A percentile compares a stretch with the other conserved stretches of the same genome.
phyloP scores from a whole-genome alignment of 2,329 filamentous ascomycete genomes.

The Fusarium vanettenii region DNA sequence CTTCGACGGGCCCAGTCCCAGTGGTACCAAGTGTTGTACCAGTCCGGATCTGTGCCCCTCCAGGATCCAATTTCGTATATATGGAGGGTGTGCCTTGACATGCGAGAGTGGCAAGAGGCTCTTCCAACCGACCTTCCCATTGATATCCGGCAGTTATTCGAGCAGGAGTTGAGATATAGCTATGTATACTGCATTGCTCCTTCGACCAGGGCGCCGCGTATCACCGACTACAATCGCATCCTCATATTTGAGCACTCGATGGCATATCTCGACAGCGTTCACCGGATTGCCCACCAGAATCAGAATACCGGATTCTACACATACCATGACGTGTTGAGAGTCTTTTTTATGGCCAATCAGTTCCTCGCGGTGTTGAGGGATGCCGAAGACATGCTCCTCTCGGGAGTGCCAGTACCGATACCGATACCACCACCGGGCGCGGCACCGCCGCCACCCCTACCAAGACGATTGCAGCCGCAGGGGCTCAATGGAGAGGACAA shows the following conservation, averaged over 20 bases:
- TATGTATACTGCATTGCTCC: slow-evolving; percentile 91
- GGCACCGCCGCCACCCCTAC: slow-evolving; percentile 64
- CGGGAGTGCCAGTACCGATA: slow-evolving; percentile 58
- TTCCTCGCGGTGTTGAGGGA: slow-evolving; percentile 71
- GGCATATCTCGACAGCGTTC: slow-evolving; percentile 81
- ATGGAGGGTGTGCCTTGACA: slow-evolving; percentile 80
- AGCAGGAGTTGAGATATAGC: slow-evolving; percentile 90
- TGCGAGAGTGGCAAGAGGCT: slow-evolving; percentile 84
- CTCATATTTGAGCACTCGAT: slow-evolving; percentile 89
- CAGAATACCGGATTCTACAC: slow-evolving; percentile 77
- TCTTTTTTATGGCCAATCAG: slow-evolving; percentile 79
- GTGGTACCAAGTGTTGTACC: slow-evolving; percentile 91
- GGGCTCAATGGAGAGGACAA: slow-evolving; percentile 59
- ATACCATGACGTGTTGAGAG: slow-evolving; percentile 87
- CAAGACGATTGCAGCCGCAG: slow-evolving; percentile 53
- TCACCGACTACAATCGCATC: slow-evolving; percentile 80
- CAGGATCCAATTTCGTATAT: slow-evolving; percentile 77
- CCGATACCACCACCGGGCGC: slow-evolving; percentile 60
- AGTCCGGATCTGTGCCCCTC: slow-evolving; percentile 77
- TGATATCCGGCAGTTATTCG: slow-evolving; percentile 80
- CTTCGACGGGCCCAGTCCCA: slow-evolving; percentile 87
- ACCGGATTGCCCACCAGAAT: slow-evolving; percentile 71
- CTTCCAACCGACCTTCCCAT: slow-evolving; percentile 74
- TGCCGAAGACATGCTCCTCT: slow-evolving; percentile 67
- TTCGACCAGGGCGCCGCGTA: slow-evolving; percentile 76